These are phyloP conservation scores for Pouteria glomerata DNA, from an alignment of 148 eudicot species.

Conservation along the genomic window DNA sequence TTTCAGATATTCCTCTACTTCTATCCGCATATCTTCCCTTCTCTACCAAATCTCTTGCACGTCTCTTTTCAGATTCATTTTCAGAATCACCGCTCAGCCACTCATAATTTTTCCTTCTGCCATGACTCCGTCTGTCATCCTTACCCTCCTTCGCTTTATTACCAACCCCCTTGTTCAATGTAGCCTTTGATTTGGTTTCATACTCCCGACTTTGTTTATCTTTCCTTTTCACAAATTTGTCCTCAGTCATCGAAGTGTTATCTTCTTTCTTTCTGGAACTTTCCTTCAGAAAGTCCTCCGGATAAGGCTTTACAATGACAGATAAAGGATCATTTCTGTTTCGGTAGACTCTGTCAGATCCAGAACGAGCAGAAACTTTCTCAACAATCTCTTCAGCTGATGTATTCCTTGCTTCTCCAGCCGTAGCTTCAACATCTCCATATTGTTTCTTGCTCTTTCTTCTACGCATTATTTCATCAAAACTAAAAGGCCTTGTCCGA, in stretches of 20 bases:
- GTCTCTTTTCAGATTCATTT: constrained; percentile 37
- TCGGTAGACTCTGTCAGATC: constrained; percentile 19
- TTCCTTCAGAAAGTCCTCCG: constrained; percentile 34
- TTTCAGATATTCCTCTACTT: constrained; percentile 38
- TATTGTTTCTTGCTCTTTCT: constrained; percentile 50
- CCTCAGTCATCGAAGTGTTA: constrained; percentile 25
- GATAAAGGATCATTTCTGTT: constrained; percentile 23
- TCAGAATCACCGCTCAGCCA: constrained; percentile 30
- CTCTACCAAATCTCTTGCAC: constrained; percentile 26
- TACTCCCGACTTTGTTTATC: constrained; percentile 32
- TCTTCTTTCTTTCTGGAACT: constrained; percentile 38
- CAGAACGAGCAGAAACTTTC: constrained; percentile 15
- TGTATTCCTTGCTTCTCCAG: constrained; percentile 21
- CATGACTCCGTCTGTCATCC: constrained; percentile 32
- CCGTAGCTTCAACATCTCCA: constrained; percentile 28
- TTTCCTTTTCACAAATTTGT: constrained; percentile 27
- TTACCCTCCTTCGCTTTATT: constrained; percentile 17
- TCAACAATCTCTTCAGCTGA: constrained; percentile 17
- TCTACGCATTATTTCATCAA: constrained; percentile 75
- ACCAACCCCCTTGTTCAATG: constrained; percentile 16
- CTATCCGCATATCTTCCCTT: constrained; percentile 29
- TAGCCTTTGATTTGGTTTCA: constrained; percentile 33
- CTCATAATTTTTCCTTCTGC: constrained; percentile 37
- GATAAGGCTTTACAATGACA: constrained; percentile 21
- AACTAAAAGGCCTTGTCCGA: constrained; percentile 87